Conservation (phyloP, 2,329 filamentous ascomycete species). For the Tolypocladium inflatum region DNA sequence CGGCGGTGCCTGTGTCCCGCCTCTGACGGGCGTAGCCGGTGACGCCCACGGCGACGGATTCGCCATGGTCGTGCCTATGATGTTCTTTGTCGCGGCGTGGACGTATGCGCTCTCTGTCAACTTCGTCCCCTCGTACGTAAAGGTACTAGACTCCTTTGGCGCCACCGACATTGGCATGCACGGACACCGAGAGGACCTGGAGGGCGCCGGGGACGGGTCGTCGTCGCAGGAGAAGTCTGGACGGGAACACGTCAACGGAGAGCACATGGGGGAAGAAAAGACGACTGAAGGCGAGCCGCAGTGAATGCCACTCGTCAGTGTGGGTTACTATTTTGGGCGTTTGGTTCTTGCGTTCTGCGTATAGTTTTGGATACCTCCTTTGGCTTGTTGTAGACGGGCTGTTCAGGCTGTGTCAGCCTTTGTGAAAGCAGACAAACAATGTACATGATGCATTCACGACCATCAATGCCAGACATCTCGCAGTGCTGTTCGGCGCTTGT, state of each 20-base stretch:
- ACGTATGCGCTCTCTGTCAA: conserved; percentile 54
- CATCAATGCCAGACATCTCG: neutral
- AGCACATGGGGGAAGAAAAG: neutral
- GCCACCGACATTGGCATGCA: conserved; percentile 32
- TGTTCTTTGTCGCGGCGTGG: conserved; percentile 47
- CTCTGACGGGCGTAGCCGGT: conserved; percentile 58
- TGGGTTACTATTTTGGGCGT: neutral
- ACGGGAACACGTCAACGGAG: neutral
- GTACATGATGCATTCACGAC: neutral
- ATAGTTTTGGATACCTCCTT: neutral
- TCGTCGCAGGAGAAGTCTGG: conserved; percentile 13
- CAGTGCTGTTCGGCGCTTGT: neutral
- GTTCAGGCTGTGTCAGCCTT: neutral
- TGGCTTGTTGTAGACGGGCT: neutral
- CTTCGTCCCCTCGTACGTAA: conserved; percentile 53
- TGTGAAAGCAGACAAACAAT: neutral
- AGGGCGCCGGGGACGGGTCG: neutral
- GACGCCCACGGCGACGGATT: conserved; percentile 51
- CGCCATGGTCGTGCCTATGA: conserved; percentile 57
- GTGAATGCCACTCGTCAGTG: too few relatives aligned
- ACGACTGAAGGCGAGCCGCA: neutral
- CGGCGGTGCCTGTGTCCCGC: conserved; percentile 66
- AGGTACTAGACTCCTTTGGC: conserved; percentile 50
- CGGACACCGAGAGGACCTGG: conserved; percentile 12
- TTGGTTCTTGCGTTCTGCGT: neutral